Base-by-base conservation (phyloP, 2,329 filamentous ascomycete genomes). In the Beauveria caledonica region DNA sequence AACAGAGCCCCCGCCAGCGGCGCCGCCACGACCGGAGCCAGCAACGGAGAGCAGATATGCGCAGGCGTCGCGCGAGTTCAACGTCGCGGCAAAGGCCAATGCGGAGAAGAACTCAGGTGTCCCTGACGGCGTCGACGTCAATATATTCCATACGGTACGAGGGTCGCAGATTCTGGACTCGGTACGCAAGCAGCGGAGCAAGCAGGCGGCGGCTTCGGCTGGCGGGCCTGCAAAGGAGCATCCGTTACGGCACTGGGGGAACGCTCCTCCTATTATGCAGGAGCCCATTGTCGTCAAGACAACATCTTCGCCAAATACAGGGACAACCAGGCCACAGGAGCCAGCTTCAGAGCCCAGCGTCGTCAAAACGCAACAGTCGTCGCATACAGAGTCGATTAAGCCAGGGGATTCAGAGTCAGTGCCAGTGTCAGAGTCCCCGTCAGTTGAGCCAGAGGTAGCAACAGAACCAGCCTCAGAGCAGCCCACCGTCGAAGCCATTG, bases 61-160 rank as follows among this genome's bases (percentile, higher is more conserved):
- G 36, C 50, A 55, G 33, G 51, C 50, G 13, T 55, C 50, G 33
- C 50, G 45, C 29, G 29, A 54, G 42, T 42, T 60, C 46, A 51
- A 58, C 11, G 49, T 60, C 3, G 53, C 60, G 2, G 40, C 61
- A 1, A 60, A 63, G 15, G 40, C 60, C 11, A 63, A 63, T 21
- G 64, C 64, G 25, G 69, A 67, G 33, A 67, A 69, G 33, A 36
- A 11, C 27, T 66, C 72, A 10, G 73, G 76, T 36, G 63, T 74
- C 0, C 77, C 78, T 3, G 64, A 70, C 0, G 77, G 69, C 25
- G 67, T 80, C 23, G 72, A 80, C 58, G 65, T 80, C 55, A 77
- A 79, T 53, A 67, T 82, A 21, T 83, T 83, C 59, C 78, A 77
- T 61, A 80, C 78, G 1, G 67, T 65, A 15, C 71, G 72, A 27